Evolutionary conservation across 768 basidiomycete species (phyloP).

Genomic region (Gloeostereum incarnatum): DNA sequence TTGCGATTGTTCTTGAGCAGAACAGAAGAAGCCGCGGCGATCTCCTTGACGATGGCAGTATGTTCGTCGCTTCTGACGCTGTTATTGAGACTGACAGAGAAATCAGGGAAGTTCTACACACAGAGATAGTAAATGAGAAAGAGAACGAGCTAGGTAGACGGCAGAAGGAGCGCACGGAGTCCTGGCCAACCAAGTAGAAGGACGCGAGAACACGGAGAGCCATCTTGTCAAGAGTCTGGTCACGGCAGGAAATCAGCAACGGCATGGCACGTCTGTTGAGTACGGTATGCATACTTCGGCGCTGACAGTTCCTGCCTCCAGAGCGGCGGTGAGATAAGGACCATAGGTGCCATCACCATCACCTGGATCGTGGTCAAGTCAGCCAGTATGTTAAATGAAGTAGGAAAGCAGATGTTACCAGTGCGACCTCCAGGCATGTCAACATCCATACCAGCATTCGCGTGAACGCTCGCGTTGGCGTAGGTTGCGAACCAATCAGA

Average conservation of each 20-base stretch:
- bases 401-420: slow-evolving; percentile 24
- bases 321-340: no score
- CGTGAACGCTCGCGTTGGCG: slow-evolving; percentile 33
- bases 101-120: slow-evolving; percentile 31
- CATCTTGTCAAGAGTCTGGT: slow-evolving; percentile 38
- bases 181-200: slow-evolving; percentile 39
- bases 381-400: background rate
- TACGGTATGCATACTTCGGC: no score
- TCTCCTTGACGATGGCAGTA: slow-evolving; percentile 45
- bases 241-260: no score
- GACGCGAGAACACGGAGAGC: slow-evolving; percentile 31
- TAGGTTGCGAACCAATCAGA: slow-evolving; percentile 46
- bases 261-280: no score
- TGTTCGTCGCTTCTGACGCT: slow-evolving; percentile 32
- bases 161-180: slow-evolving; percentile 24
- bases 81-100: slow-evolving; percentile 29
- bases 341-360: no score
- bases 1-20: slow-evolving; percentile 56
- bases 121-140: no score
- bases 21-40: slow-evolving; percentile 60
- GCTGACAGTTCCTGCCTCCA: no score
- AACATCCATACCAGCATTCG: slow-evolving; percentile 40
- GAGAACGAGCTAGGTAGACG: no score
- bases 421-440: slow-evolving; percentile 43
- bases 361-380: slow-evolving; percentile 14